A percentile compares a stretch with the other conserved stretches of the same genome.
phyloP scores from a whole-genome alignment of 495 filamentous ascomycete genomes.

The Talaromyces thailandensis region DNA sequence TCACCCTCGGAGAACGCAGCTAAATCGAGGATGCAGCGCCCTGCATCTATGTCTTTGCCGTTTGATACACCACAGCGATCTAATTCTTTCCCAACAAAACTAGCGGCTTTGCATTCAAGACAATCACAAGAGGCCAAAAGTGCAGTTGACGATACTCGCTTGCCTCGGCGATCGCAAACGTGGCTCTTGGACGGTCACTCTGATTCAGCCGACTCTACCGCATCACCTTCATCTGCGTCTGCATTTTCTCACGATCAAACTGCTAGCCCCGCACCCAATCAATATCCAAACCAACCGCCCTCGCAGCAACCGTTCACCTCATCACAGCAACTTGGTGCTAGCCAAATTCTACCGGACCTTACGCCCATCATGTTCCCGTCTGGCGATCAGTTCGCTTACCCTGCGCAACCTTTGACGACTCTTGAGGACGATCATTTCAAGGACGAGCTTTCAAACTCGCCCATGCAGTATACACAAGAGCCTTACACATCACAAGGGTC shows the following conservation, averaged over 20 bases:
- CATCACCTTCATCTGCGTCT: background rate
- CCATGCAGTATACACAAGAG: constrained; percentile 1
- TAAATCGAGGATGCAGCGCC: constrained; percentile 6
- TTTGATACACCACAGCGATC: constrained; percentile 30
- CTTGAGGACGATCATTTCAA: constrained; percentile 45
- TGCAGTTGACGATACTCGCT: constrained; percentile 19
- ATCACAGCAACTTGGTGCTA: constrained; percentile 26
- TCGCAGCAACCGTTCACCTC: constrained; percentile 21
- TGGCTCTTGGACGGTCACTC: background rate
- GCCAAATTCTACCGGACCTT: constrained; percentile 55
- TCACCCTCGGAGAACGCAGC: constrained; percentile 18
- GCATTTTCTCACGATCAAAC: background rate
- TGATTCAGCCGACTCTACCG: background rate
- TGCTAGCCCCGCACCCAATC: background rate
- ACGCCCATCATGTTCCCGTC: constrained; percentile 90
- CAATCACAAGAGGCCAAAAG: constrained; percentile 14
- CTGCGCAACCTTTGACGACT: constrained; percentile 69
- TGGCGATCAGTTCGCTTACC: constrained; percentile 82
- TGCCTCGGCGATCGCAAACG: constrained; percentile 2
- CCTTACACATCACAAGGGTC: background rate
- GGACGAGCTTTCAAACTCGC: constrained; percentile 2
- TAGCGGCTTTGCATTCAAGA: constrained; percentile 16
- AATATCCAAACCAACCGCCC: constrained; percentile 21
- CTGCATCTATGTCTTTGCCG: constrained; percentile 20
- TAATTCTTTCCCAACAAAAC: constrained; percentile 37